A percentile compares a stretch with the other conserved stretches of the same genome.
phyloP scores from a whole-genome alignment of 306 rosid genomes.

The Gynostemma pentaphyllum region DNA sequence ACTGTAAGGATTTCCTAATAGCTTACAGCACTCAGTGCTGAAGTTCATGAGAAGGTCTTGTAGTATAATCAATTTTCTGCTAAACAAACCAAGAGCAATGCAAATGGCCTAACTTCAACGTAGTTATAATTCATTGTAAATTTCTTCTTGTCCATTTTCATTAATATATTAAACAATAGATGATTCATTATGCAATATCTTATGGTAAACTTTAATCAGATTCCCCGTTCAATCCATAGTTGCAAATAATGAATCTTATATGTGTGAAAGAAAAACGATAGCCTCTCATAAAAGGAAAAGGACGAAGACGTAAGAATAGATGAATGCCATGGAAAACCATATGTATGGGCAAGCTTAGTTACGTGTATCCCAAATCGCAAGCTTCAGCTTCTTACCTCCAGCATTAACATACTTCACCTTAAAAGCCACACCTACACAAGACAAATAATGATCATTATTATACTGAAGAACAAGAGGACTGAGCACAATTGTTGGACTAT shows the following conservation, averaged over 20 bases:
- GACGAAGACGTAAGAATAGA: neutral
- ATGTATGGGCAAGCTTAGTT: neutral
- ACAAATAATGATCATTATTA: neutral
- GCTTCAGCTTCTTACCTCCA: conserved; percentile 77
- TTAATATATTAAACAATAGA: neutral
- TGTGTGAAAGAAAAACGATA: neutral
- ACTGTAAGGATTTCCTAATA: neutral
- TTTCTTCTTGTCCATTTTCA: neutral
- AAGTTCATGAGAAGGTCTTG: neutral
- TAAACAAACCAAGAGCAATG: neutral
- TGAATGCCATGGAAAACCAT: neutral
- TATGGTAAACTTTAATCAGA: neutral
- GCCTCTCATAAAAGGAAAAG: neutral
- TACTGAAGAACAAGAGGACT: too few relatives aligned
- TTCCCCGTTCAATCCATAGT: neutral
- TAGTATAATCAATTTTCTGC: neutral
- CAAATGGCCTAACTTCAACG: neutral
- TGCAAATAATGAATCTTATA: neutral
- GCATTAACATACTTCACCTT: conserved; percentile 48
- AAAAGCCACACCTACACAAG: conserved; percentile 68
- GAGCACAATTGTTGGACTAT: neutral
- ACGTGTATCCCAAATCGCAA: conserved; percentile 96
- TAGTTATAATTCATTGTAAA: neutral
- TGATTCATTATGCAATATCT: neutral
- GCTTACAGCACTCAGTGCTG: neutral